phyloP scores from a whole-genome alignment of 78 protist genomes.

The Chrysochromulina parva region DNA sequence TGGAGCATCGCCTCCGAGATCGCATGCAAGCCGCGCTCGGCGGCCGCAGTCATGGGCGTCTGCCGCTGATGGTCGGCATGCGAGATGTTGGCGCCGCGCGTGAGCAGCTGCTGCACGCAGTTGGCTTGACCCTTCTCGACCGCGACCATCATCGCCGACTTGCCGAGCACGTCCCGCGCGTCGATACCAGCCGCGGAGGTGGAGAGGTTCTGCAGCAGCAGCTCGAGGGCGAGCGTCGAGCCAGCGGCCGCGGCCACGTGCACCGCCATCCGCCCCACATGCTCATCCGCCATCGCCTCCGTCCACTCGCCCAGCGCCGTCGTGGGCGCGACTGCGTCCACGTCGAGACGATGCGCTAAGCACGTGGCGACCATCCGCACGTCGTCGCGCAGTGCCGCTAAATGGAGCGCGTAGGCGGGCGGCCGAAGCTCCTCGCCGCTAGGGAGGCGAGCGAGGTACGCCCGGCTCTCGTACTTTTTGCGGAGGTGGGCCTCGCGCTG shows the following conservation, averaged over 20 bases:
- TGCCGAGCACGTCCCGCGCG: constrained; percentile 12
- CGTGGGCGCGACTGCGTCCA: not conserved
- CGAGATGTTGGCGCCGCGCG: constrained; percentile 28
- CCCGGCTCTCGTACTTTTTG: not conserved
- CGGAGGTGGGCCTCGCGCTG: not conserved
- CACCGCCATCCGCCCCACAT: constrained; percentile 24
- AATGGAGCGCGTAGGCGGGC: not conserved
- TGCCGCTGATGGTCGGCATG: not conserved
- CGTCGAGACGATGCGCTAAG: not conserved
- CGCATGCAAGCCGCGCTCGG: not conserved
- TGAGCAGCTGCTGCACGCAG: not conserved
- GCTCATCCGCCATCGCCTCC: not conserved
- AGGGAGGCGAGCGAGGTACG: not conserved
- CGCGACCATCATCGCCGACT: constrained; percentile 7
- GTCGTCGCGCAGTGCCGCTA: not conserved
- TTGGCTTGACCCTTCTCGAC: not conserved
- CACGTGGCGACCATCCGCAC: not conserved
- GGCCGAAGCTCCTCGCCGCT: not conserved
- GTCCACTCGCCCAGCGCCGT: not conserved
- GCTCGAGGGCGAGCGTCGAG: not conserved
- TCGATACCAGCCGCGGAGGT: not conserved
- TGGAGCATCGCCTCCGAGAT: not conserved
- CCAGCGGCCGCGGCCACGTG: constrained; percentile 35
- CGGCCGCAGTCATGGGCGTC: not conserved
- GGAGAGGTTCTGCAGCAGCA: not conserved